Evolutionary conservation across 2,329 filamentous ascomycete species (phyloP), one percentile per base, ranked within the genome.

Genomic region (Monilinia vaccinii-corymbosi): DNA sequence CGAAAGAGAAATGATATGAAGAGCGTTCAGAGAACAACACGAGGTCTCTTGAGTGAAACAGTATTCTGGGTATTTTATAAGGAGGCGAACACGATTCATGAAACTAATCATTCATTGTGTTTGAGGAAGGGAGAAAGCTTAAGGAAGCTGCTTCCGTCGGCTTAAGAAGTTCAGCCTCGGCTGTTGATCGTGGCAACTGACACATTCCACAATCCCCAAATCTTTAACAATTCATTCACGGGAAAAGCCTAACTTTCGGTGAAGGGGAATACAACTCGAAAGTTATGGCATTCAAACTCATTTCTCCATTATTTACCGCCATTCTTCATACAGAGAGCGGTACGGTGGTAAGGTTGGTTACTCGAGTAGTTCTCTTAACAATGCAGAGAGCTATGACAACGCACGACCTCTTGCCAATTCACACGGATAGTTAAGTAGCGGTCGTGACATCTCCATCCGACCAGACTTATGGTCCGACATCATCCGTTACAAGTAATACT

Each of bases 111-210:
- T 21, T 53, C 23, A 18, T 45, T 28, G 21, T 13, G 25, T 45
- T 34, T 14, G 21, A 23, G 38, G 40, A 51, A n/a, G 21, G 36
- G 14, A 46, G 14, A 46, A 25, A 53, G 32, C n/a, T n/a, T n/a
- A 38, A 28, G 45, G 32, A 40, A 57, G 18, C 16, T n/a, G n/a
- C n/a, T n/a, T n/a, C n/a, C n/a, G n/a, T 57, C 58, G 58, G 58
- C 46, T 49, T 60, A 56, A 57, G 52, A 56, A 6, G 38, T 45
- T 23, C 25, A 31, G 56, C 58, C 58, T 60, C 58, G 58, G 58
- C 45, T 57, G 38, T 49, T 36, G 6, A 23, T 21, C 42, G 14
- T 47, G 13, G 23, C 55, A 38, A 45, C 48, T 21, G 13, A 34
- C 38, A 4, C 48, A n/a, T n/a, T n/a, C n/a, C n/a, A n/a, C n/a